phyloP scores from a whole-genome alignment of 208 protist species.

The Acanthamoeba castellanii region DNA sequence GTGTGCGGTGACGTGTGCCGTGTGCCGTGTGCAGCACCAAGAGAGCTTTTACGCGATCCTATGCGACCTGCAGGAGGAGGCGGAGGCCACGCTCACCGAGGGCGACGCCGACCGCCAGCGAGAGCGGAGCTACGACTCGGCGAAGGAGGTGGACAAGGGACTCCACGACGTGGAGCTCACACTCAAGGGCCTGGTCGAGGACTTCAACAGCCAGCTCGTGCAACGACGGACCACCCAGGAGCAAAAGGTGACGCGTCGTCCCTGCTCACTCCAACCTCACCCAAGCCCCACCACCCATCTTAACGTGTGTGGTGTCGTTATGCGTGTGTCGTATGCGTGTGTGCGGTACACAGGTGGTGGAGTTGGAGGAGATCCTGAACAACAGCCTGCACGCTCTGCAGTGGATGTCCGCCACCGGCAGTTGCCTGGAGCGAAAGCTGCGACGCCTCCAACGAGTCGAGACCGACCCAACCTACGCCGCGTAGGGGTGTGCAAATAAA shows the following conservation, averaged over 20 bases:
- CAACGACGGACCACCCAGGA: not conserved
- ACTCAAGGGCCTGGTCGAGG: not conserved
- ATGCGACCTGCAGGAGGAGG: not conserved
- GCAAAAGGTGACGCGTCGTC: not conserved
- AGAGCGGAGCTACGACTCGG: not conserved
- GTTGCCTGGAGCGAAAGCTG: not conserved
- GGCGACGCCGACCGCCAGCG: not conserved
- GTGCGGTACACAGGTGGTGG: not conserved
- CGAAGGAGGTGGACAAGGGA: not conserved
- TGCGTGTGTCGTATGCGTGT: not conserved
- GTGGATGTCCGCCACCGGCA: constrained; percentile 7
- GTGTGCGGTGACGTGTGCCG: not conserved
- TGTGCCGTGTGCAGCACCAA: not conserved
- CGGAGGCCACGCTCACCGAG: not conserved
- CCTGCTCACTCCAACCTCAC: no score
- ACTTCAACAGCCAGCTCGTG: not conserved
- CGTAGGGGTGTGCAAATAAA: not conserved
- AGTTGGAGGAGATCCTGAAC: constrained; percentile 43
- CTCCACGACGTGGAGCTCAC: not conserved
- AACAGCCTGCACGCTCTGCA: constrained; percentile 24
- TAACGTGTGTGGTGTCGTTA: no score
- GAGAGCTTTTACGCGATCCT: not conserved
- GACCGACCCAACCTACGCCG: no score
- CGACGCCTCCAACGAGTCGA: not conserved
- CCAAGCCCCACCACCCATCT: no score